phyloP scores from a whole-genome alignment of 176 grass and related monocot genomes.

The Miscanthus lutarioriparius region DNA sequence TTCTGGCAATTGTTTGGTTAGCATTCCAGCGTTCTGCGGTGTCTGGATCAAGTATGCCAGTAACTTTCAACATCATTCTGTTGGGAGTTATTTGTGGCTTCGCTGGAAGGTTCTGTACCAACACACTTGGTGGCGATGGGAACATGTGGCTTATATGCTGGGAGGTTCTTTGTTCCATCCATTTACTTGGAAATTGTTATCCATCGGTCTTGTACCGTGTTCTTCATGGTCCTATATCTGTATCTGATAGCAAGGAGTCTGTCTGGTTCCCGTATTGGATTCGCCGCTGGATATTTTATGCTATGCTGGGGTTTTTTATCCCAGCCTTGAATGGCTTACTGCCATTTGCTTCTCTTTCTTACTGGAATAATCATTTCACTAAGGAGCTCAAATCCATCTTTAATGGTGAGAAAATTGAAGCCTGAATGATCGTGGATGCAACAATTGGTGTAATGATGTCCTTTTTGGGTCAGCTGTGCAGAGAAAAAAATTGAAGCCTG shows the following conservation, averaged over 20 bases:
- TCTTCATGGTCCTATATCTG: slow-evolving; percentile 69
- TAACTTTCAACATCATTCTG: slow-evolving; percentile 78
- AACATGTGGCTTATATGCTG: slow-evolving; percentile 80
- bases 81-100: slow-evolving; percentile 78
- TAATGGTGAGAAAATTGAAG: slow-evolving; percentile 45
- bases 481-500: slow-evolving; percentile 42
- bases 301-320: slow-evolving; percentile 58
- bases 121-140: slow-evolving; percentile 70
- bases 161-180: slow-evolving; percentile 70
- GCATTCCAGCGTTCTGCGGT: slow-evolving; percentile 57
- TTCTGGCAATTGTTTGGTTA: slow-evolving; percentile 71
- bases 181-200: slow-evolving; percentile 76
- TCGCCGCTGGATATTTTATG: slow-evolving; percentile 66
- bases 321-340: slow-evolving; percentile 71
- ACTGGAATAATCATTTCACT: slow-evolving; percentile 63
- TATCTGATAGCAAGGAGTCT: slow-evolving; percentile 34
- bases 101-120: slow-evolving; percentile 73
- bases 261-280: slow-evolving; percentile 58
- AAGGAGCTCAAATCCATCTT: slow-evolving; percentile 39
- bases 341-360: slow-evolving; percentile 71
- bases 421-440: slow-evolving; percentile 36
- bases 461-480: background rate
- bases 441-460: background rate
- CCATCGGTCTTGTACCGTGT: slow-evolving; percentile 57
- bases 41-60: slow-evolving; percentile 71